Base-by-base conservation (phyloP, 2,329 filamentous ascomycete species). In the Clonostachys rosea region DNA sequence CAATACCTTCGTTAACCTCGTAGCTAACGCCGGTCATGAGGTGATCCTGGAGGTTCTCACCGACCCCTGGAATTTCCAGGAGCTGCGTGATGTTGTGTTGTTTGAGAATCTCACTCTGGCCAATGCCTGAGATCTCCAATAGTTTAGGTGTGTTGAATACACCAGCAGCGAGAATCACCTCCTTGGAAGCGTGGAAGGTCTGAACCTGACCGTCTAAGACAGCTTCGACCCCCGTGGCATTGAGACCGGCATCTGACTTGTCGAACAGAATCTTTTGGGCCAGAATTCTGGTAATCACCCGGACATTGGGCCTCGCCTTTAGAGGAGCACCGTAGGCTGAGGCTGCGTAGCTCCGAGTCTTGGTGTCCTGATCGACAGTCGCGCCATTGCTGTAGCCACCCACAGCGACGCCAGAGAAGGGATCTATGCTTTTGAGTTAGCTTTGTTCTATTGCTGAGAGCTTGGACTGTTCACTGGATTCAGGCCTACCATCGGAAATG, bases 91-190 rank as follows among this genome's bases (percentile, higher is more conserved):
- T 59, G 5, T 55, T 58, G 6, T 59, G 56, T 44, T 58, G 54
- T 13, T 59, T 52, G 1, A 75, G 57, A 6, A 69, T 56, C 3
- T 49, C 50, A 24, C 53, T 56, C 7, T 60, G 50, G 17, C 71
- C 71, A 41, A 74, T 61, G 2, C 70, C 68, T 3, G 68, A 73
- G 7, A 71, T 58, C 51, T 75, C 66, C 6, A 76, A 62, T 30
- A 76, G 54, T 16, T 66, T 61, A 5, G 73, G 70, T 1, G 65
- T 64, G 45, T 71, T 65, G 49, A 74, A 61, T 1, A 64, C 56
- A 3, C 73, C 72, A 6, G 67, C 69, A 2, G 63, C 60, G 5
- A 76, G 42, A 24, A 75, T 66, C 4, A 76, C 63, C 48, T 76
- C 72, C 24, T 57, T 64, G 3, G 50, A 53, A 2, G 64, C 65